Percentiles rank a stretch among this genome's conserved stretches.
Evolutionary conservation across 768 basidiomycete species (phyloP).

Genomic region (Hortiboletus campestris): DNA sequence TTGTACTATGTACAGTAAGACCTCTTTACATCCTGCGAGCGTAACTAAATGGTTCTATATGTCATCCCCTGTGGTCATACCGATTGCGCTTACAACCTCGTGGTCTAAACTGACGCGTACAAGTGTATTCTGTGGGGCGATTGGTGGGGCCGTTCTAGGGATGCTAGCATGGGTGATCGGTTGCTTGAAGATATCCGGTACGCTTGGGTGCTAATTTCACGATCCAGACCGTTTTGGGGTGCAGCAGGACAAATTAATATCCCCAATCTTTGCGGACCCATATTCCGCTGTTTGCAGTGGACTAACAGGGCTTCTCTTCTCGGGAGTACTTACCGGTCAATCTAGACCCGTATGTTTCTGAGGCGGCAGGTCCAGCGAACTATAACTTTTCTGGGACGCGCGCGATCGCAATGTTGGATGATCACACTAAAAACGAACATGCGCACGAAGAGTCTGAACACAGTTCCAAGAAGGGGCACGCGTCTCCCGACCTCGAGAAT

Average conservation of each 20-base stretch:
- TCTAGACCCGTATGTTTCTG: background rate
- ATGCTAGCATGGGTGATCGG: constrained; percentile 53
- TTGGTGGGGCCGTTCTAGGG: constrained; percentile 41
- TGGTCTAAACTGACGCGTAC: constrained; percentile 45
- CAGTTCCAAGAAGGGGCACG: background rate
- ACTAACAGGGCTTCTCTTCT: constrained; percentile 37
- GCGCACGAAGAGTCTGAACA: background rate
- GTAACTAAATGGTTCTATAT: constrained; percentile 15
- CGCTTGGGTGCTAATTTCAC: background rate
- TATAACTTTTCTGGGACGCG: constrained; percentile 40
- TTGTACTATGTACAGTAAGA: constrained; percentile 46
- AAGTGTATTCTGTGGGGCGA: constrained; percentile 40
- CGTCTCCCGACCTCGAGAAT: constrained; percentile 19
- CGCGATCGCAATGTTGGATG: constrained; percentile 33
- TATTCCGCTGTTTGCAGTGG: constrained; percentile 42
- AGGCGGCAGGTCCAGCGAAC: constrained; percentile 31
- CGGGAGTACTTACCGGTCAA: constrained; percentile 32
- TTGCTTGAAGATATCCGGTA: constrained; percentile 49
- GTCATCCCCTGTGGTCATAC: constrained; percentile 51
- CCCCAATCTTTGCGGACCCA: constrained; percentile 36
- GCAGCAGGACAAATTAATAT: constrained; percentile 35
- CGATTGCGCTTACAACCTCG: constrained; percentile 45
- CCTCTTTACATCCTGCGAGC: background rate
- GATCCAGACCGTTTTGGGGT: background rate
- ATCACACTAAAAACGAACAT: background rate